Evolutionary conservation across 106 monocot species (phyloP), one percentile per base, ranked within the genome.

Genomic region (Dioscorea zingiberensis): DNA sequence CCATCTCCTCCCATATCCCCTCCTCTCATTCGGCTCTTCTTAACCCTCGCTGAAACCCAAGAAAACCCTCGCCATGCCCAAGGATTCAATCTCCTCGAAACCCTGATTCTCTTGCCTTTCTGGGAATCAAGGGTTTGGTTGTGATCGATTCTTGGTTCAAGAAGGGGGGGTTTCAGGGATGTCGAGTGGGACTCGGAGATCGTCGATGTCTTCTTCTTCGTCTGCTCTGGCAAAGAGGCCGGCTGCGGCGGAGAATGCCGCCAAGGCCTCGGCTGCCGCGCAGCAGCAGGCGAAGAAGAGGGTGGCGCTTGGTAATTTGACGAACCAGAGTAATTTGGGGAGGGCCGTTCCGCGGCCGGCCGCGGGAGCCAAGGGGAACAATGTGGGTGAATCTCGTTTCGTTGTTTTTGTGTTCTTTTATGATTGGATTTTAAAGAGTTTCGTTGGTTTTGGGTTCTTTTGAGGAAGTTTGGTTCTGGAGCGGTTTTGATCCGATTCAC

Each of bases 261-360:
- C 68, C 26, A 75, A 65, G 70, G 24, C 44, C 3, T 55, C 58
- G 46, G 47, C 69, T 4, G 67, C 66, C 1, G 63, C 66, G 21
- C 67, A 53, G 26, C 73, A 77, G 71, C 81, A 84, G 70, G 78
- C 89, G 27, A 85, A 85, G 77, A 85, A 82, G 78, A 73, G 89
- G 68, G 65, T 73, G 10, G 82, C 82, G 18, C 85, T 89, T 24
- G 76, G 79, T 45, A 85, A 85, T 51, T 21, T 89, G 29, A 85
- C 79, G 5, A 89, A 89, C 55, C 74, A 69, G 65, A 4, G 51
- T 61, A 58, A 21, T 45, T 70, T 10, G 13, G 74, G 58, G 58
- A 58, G 67, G 18, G 59, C 44, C 38, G 46, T 62, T 10, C 17
- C 63, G 15, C 63, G 66, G 45, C 17, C 59, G 3, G 12, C 67